Percentiles rank a stretch among this genome's conserved stretches.
These are phyloP conservation scores for Pythium scleroteichum DNA, from an alignment of 352 stramenopile genomes.

Conservation along the genomic window DNA sequence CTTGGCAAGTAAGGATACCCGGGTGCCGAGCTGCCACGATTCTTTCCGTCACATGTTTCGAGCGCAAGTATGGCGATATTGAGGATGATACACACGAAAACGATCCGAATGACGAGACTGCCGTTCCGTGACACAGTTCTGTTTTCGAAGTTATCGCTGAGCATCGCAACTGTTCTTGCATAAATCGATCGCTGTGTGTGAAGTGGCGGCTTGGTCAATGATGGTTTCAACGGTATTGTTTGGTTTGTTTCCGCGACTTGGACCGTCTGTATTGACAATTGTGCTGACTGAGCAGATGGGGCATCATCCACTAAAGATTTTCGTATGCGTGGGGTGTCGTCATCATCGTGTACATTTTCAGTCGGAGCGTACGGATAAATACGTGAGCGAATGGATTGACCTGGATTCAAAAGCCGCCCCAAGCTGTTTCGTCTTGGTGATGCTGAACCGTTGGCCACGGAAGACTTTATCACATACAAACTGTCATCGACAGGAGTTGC, in stretches of 20 bases:
- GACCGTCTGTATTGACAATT: constrained; percentile 9
- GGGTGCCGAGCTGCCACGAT: constrained; percentile 50
- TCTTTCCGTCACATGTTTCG: constrained; percentile 65
- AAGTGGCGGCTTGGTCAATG: background rate
- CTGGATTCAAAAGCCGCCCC: constrained; percentile 4
- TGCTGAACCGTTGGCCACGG: too few species aligned
- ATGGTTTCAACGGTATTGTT: background rate
- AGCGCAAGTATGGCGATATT: constrained; percentile 50
- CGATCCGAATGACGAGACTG: constrained; percentile 38
- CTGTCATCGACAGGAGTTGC: background rate
- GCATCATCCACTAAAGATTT: background rate
- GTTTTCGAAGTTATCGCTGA: constrained; percentile 46
- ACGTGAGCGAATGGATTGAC: background rate
- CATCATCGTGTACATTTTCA: background rate
- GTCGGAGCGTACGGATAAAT: constrained; percentile 23
- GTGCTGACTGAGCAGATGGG: too few species aligned
- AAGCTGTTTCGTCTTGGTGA: constrained; percentile 18
- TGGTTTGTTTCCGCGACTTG: constrained; percentile 7
- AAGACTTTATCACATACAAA: constrained; percentile 9
- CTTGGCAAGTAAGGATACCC: constrained; percentile 56
- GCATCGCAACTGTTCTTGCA: constrained; percentile 34
- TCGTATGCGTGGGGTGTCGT: background rate
- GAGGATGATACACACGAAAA: constrained; percentile 58
- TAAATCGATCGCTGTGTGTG: constrained; percentile 23
- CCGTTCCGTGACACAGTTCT: constrained; percentile 37